These are phyloP conservation scores for Exophiala bonariae DNA, from an alignment of 2,329 filamentous ascomycete species.

Conservation along the genomic window DNA sequence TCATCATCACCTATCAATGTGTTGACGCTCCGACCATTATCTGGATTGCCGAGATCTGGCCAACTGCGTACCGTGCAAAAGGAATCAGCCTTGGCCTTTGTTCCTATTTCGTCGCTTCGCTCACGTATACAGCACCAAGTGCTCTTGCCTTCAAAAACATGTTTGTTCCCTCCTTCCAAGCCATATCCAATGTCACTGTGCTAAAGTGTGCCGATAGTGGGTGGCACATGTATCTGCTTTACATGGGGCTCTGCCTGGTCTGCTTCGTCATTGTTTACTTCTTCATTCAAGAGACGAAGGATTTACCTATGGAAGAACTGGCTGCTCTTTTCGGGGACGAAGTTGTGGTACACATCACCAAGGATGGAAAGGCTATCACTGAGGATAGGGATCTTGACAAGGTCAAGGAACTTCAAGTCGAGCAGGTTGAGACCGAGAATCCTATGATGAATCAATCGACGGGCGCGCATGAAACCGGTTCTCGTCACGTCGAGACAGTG, in stretches of 20 bases:
- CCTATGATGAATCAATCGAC: not conserved
- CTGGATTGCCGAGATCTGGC: not conserved
- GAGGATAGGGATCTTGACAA: slow-evolving; percentile 1
- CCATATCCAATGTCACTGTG: too few species aligned
- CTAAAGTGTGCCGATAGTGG: not conserved
- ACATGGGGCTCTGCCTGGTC: not conserved
- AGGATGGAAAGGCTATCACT: not conserved
- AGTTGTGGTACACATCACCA: slow-evolving; percentile 3
- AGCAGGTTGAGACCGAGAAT: not conserved
- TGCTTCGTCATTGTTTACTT: slow-evolving; percentile 2
- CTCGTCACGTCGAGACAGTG: too few species aligned
- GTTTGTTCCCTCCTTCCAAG: not conserved
- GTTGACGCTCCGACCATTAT: not conserved
- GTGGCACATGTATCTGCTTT: slow-evolving; percentile 26
- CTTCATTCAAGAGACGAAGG: slow-evolving; percentile 70
- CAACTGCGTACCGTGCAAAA: not conserved
- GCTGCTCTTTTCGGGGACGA: slow-evolving; percentile 12
- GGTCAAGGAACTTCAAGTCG: not conserved
- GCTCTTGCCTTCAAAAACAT: not conserved
- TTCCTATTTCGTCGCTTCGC: not conserved
- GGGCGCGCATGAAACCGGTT: too few species aligned
- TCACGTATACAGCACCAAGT: not conserved
- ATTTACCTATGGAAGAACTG: slow-evolving; percentile 37
- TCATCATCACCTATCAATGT: slow-evolving; percentile 23
- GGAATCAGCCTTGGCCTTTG: not conserved